A percentile compares a stretch with the other conserved stretches of the same genome.
These are phyloP conservation scores for Russula foetens DNA, from an alignment of 768 basidiomycete species.

Conservation along the genomic window DNA sequence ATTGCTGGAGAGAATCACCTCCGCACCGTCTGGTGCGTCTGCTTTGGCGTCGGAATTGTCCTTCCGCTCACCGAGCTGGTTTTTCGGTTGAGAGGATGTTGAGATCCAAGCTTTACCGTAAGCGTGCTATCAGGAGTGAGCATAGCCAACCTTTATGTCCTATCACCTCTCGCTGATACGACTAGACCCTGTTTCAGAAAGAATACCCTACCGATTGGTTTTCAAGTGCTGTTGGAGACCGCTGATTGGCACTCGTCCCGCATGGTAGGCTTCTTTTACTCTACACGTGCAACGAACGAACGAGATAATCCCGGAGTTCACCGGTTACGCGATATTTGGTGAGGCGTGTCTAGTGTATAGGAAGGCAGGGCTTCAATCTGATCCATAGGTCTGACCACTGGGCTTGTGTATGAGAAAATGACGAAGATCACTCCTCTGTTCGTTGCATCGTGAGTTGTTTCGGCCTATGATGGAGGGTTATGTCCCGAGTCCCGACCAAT, in stretches of 20 bases:
- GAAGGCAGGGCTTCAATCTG: background rate
- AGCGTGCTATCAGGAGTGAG: constrained; percentile 58
- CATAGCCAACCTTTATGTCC: background rate
- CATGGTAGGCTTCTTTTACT: constrained; percentile 40
- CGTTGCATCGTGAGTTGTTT: constrained; percentile 48
- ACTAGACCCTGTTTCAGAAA: constrained; percentile 28
- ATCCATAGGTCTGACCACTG: constrained; percentile 44
- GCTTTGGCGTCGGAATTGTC: constrained; percentile 54
- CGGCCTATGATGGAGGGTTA: background rate
- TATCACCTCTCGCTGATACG: background rate
- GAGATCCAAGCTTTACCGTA: constrained; percentile 53
- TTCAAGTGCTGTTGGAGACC: constrained; percentile 58
- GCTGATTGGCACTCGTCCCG: constrained; percentile 64
- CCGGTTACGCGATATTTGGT: constrained; percentile 61
- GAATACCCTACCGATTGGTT: constrained; percentile 53
- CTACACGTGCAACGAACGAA: background rate
- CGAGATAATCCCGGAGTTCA: constrained; percentile 61
- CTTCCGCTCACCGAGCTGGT: constrained; percentile 61
- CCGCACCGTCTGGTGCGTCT: constrained; percentile 58
- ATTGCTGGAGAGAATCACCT: constrained; percentile 57
- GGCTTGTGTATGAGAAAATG: constrained; percentile 52
- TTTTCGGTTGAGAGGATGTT: constrained; percentile 69
- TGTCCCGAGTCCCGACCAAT: background rate
- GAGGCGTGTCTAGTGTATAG: constrained; percentile 10
- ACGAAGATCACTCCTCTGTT: constrained; percentile 56